Percentiles rank a stretch among this genome's conserved stretches.
Evolutionary conservation across 2,329 filamentous ascomycete genomes (phyloP).

Genomic region (Fusarium anguioides): DNA sequence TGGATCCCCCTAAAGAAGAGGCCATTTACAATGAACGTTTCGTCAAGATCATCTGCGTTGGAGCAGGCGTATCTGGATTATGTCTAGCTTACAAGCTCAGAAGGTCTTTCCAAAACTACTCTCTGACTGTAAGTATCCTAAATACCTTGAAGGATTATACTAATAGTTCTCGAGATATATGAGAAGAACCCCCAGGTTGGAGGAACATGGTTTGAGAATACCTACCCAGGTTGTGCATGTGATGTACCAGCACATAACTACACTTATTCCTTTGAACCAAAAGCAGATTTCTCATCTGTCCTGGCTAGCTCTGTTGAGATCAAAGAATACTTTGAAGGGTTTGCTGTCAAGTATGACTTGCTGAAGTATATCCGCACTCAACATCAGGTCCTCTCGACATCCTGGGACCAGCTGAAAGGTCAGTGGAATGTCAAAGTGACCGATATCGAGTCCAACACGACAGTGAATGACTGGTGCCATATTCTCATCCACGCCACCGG

Average conservation of each 20-base stretch:
- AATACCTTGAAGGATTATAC: fast-evolving
- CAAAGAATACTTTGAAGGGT: neutral
- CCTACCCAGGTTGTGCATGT: conserved; percentile 8
- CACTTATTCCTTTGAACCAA: conserved; percentile 17
- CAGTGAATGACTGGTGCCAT: conserved; percentile 9
- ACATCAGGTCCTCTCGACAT: neutral
- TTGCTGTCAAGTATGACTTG: conserved; percentile 9
- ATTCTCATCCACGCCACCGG: conserved; percentile 13
- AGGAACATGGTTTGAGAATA: conserved; percentile 17
- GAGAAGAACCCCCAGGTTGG: conserved; percentile 11
- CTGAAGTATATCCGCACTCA: neutral
- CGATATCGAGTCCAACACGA: neutral
- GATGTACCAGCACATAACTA: conserved; percentile 15
- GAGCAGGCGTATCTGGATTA: conserved; percentile 23
- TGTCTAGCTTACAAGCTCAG: conserved; percentile 18
- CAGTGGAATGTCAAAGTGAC: conserved; percentile 2
- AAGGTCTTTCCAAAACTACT: conserved; percentile 9
- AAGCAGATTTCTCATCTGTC: conserved; percentile 7
- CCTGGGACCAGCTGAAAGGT: conserved; percentile 1
- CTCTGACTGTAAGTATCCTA: neutral
- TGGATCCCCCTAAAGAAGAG: conserved; percentile 8
- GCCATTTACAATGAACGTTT: conserved; percentile 17
- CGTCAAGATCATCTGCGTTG: conserved; percentile 24
- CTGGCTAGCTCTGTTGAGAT: conserved; percentile 5
- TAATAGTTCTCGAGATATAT: neutral